These are phyloP conservation scores for Asterophora lycoperdoides DNA, from an alignment of 768 basidiomycete species.

Conservation along the genomic window DNA sequence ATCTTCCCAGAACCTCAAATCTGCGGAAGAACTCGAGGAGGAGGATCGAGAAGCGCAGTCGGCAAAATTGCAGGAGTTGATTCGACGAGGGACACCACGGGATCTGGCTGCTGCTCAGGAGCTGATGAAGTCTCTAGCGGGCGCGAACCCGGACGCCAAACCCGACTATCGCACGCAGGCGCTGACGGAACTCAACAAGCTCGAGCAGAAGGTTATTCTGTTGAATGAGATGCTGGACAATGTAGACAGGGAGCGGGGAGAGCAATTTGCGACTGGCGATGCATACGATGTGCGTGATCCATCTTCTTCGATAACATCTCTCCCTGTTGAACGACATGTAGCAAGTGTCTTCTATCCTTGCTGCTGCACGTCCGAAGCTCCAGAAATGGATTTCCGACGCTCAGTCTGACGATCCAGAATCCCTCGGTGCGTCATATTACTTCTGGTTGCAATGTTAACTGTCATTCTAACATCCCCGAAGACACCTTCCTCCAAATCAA, in stretches of 20 bases:
- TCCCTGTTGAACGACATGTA: constrained; percentile 23
- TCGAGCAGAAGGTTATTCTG: constrained; percentile 93
- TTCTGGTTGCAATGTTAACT: not conserved
- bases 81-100: constrained; percentile 90
- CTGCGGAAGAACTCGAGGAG: constrained; percentile 91
- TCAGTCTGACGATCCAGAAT: constrained; percentile 83
- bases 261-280: constrained; percentile 83
- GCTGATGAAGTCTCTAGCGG: constrained; percentile 92
- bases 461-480: constrained; percentile 24
- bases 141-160: constrained; percentile 91
- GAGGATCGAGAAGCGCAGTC: constrained; percentile 94
- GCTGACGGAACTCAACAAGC: constrained; percentile 83
- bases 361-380: constrained; percentile 83
- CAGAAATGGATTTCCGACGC: constrained; percentile 99
- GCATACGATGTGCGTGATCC: constrained; percentile 74
- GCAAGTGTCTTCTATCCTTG: constrained; percentile 88
- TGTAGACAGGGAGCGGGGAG: constrained; percentile 64
- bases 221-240: constrained; percentile 98
- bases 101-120: constrained; percentile 96
- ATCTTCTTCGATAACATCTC: not conserved
- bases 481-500: constrained; percentile 95
- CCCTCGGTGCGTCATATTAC: constrained; percentile 59
- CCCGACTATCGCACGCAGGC: constrained; percentile 93
- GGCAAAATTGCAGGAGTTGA: constrained; percentile 98
- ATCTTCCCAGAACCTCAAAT: constrained; percentile 73